phyloP scores from a whole-genome alignment of 257 asterid genomes.

The Solanum etuberosum region DNA sequence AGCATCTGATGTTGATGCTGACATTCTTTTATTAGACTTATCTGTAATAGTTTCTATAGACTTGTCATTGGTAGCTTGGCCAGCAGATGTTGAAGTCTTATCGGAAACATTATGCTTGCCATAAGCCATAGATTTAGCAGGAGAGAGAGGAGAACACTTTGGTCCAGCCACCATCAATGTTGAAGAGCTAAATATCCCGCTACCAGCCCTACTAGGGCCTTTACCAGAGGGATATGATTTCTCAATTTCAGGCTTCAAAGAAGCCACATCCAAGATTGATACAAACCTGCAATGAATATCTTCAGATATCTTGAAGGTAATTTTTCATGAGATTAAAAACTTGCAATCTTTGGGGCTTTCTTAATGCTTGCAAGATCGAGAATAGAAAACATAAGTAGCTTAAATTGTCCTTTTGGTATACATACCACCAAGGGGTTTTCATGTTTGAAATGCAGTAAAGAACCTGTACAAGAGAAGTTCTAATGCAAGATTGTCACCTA shows the following conservation, averaged over 20 bases:
- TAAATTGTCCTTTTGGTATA: not conserved
- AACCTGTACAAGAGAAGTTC: not conserved
- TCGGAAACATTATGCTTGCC: constrained; percentile 16
- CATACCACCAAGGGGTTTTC: not conserved
- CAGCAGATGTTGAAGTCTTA: constrained; percentile 11
- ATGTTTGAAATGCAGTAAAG: not conserved
- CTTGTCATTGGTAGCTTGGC: constrained; percentile 17
- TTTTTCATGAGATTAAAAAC: not conserved
- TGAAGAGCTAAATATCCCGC: constrained; percentile 59
- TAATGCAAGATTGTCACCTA: not conserved
- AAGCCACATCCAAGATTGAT: constrained; percentile 63
- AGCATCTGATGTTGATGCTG: constrained; percentile 18
- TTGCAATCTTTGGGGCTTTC: not conserved
- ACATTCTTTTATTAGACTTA: constrained; percentile 19
- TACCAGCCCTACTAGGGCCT: constrained; percentile 25
- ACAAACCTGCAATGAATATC: constrained; percentile 48
- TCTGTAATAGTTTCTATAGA: constrained; percentile 15
- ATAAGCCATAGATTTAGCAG: constrained; percentile 16
- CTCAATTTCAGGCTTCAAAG: constrained; percentile 74
- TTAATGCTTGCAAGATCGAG: not conserved
- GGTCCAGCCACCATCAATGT: constrained; percentile 85
- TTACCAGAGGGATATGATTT: constrained; percentile 30
- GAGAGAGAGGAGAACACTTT: constrained; percentile 29
- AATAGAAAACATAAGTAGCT: not conserved
- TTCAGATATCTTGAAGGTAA: not conserved